Evolutionary conservation across 768 basidiomycete species (phyloP), one percentile per base, ranked within the genome.

Genomic region (Hericium alpestre): DNA sequence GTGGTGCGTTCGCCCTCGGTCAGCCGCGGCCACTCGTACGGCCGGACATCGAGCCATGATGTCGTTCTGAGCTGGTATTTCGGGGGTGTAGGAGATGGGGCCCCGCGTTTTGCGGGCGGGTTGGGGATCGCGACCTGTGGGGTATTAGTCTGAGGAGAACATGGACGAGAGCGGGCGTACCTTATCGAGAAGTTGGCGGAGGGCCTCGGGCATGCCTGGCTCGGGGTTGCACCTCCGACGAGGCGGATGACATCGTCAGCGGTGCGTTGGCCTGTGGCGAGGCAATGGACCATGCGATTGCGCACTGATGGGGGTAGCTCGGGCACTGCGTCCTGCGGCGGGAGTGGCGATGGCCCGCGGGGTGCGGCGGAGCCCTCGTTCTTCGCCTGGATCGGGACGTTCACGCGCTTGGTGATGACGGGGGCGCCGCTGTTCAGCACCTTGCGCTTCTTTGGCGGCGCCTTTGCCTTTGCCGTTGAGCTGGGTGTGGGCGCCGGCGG

Each of bases 41-140:
- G 87, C 6, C 84, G 81, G 23, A 88, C 82, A 63, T 89, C 82
- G 38, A 73, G 73, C 86, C 87, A 90, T 2, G 79, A 71, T 18
- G 68, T 64, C 22, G 74, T 69, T 60, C 81, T 85, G 58, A 88
- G 78, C 37, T 70, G 64, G 76, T 83, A 89, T 25, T 46, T 5
- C 6, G 59, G 38, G n/a, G 56, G 20, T 18, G 53, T 11, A 38
- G 53, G 23, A 15, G 41, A 15, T 22, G 48, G 22, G 12, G 48
- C 48, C 5, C 16, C 18, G 12, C 22, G 12, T 27, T 50, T 27
- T 4, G 48, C 16, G 5, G 25, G 20, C 22, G 48, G 10, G 22
- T 8, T 22, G 16, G 16, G 22, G 16, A 22, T 15, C 22, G 48
- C 48, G 22, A 50, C 48, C 48, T 50, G 18, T 11, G 13, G 48